phyloP scores from a whole-genome alignment of 2,329 filamentous ascomycete species.

The Hypoxylon sp. region DNA sequence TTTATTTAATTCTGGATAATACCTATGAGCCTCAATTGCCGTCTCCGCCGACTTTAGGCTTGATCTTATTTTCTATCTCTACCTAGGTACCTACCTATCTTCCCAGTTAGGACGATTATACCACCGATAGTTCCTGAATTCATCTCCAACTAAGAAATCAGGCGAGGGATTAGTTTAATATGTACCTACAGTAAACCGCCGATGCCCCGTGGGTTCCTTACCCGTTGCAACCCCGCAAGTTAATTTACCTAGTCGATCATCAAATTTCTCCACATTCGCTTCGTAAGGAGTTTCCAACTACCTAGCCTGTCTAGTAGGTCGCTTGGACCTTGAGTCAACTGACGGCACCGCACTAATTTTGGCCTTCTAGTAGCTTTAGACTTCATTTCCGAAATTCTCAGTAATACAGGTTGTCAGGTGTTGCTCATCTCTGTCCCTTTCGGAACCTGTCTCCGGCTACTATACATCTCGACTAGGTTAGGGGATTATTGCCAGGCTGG shows the following conservation, averaged over 20 bases:
- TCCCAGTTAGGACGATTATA: constrained; percentile 32
- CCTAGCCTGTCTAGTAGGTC: neutral
- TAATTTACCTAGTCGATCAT: constrained; percentile 39
- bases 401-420: constrained; percentile 23
- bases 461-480: constrained; percentile 31
- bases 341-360: constrained; percentile 25
- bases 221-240: constrained; percentile 40
- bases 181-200: constrained; percentile 38
- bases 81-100: constrained; percentile 23
- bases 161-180: constrained; percentile 37
- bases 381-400: constrained; percentile 38
- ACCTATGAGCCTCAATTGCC: constrained; percentile 40
- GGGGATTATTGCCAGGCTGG: constrained; percentile 6
- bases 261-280: constrained; percentile 39
- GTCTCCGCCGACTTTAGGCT: constrained; percentile 40
- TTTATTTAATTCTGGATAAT: constrained; percentile 45
- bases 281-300: constrained; percentile 27
- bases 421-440: constrained; percentile 33
- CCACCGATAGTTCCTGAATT: constrained; percentile 20
- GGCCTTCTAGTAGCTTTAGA: constrained; percentile 41
- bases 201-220: constrained; percentile 24
- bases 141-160: constrained; percentile 24
- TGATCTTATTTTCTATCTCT: constrained; percentile 25
- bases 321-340: constrained; percentile 29
- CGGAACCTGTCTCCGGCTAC: constrained; percentile 41